These are phyloP conservation scores for Xylaria nigripes DNA, from an alignment of 495 filamentous ascomycete species.

Conservation along the genomic window DNA sequence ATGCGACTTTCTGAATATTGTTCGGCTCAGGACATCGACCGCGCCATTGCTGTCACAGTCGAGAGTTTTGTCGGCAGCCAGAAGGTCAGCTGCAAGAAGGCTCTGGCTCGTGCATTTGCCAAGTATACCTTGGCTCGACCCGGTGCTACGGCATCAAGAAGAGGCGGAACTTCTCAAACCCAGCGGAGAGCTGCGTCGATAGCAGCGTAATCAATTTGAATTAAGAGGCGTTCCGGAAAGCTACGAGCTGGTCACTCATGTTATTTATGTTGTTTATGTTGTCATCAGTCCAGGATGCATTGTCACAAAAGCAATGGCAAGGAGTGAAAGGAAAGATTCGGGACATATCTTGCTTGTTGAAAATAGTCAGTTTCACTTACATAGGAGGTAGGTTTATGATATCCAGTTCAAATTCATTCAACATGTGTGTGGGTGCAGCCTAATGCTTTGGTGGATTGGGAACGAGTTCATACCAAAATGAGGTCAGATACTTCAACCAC, in stretches of 20 bases:
- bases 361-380: not conserved
- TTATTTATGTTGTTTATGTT: not conserved
- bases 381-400: not conserved
- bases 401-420: not conserved
- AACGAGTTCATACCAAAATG: not conserved
- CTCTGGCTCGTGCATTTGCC: constrained; percentile 89
- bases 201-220: constrained; percentile 3
- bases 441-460: too few relatives aligned
- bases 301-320: not conserved
- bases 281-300: not conserved
- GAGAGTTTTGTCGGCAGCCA: constrained; percentile 94
- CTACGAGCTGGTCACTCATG: not conserved
- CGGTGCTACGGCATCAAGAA: constrained; percentile 13
- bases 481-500: too few relatives aligned
- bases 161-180: constrained; percentile 12
- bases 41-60: constrained; percentile 93
- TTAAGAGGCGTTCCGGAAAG: not conserved
- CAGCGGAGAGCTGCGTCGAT: constrained; percentile 17
- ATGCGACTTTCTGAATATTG: constrained; percentile 96
- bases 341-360: not conserved
- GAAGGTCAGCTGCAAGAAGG: constrained; percentile 97
- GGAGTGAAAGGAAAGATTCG: not conserved
- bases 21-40: constrained; percentile 81
- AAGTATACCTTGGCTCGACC: constrained; percentile 67
- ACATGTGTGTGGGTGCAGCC: not conserved